Evolutionary conservation across 257 asterid genomes (phyloP).

Genomic region (Solanum appendiculatum): DNA sequence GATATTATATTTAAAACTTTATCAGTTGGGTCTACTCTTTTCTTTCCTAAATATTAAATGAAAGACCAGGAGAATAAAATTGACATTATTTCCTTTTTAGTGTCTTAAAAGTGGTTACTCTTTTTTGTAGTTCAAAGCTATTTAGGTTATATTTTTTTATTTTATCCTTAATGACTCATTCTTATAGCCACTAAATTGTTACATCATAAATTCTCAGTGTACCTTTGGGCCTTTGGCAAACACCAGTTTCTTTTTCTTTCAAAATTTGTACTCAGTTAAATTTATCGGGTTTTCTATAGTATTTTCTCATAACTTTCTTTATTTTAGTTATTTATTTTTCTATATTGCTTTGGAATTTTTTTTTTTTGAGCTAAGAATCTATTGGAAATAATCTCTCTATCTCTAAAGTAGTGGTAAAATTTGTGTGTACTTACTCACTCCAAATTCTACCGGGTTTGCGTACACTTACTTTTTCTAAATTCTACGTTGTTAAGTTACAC

Average conservation of each 20-base stretch:
- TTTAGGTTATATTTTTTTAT: background rate
- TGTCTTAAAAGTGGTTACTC: background rate
- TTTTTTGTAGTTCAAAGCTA: background rate
- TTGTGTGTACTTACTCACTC: fast-evolving
- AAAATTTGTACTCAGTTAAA: background rate
- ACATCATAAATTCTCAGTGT: background rate
- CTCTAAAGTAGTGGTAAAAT: too few relatives aligned
- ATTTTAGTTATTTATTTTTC: too few relatives aligned
- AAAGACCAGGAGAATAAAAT: background rate
- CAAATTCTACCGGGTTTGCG: fast-evolving
- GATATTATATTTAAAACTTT: background rate
- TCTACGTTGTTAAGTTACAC: too few relatives aligned
- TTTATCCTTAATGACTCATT: background rate
- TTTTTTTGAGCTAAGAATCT: too few relatives aligned
- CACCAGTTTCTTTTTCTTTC: background rate
- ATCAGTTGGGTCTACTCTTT: background rate
- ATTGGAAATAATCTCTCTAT: background rate
- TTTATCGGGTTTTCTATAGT: too few relatives aligned
- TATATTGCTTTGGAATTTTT: too few relatives aligned
- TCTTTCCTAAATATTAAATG: background rate
- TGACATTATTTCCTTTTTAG: background rate
- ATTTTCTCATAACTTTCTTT: too few relatives aligned
- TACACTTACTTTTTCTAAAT: too few relatives aligned
- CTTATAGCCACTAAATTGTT: background rate
- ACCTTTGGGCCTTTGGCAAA: background rate